A percentile compares a stretch with the other conserved stretches of the same genome.
phyloP scores from a whole-genome alignment of 179 eudicot species.

The Nepenthes alata region DNA sequence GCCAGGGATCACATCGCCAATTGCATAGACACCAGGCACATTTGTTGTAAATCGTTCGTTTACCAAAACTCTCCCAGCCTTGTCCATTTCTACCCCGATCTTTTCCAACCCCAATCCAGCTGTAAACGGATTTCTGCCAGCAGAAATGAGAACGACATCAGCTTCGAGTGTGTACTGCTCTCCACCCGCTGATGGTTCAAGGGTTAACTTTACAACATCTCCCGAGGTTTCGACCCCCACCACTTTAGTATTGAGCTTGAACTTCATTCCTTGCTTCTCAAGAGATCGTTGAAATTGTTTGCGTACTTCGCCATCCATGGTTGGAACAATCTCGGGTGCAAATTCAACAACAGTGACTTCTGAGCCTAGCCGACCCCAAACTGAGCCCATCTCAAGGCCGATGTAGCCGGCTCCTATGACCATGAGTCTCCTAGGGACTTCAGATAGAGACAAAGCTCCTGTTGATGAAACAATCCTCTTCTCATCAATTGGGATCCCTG shows the following conservation, averaged over 20 bases:
- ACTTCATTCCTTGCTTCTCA: conserved; percentile 91
- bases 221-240: conserved; percentile 60
- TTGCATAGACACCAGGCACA: conserved; percentile 64
- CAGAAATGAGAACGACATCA: conserved; percentile 85
- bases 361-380: conserved; percentile 90
- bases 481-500: conserved; percentile 82
- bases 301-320: conserved; percentile 85
- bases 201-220: conserved; percentile 45
- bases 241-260: conserved; percentile 80
- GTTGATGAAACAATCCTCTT: conserved; percentile 82
- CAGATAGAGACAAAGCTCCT: conserved; percentile 72
- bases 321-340: conserved; percentile 73
- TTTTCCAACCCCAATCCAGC: conserved; percentile 60
- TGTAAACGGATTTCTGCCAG: conserved; percentile 73
- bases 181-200: conserved; percentile 84
- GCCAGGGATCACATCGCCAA: conserved; percentile 92
- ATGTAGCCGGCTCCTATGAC: conserved; percentile 95
- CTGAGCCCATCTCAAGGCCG: conserved; percentile 96
- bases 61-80: conserved; percentile 57
- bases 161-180: conserved; percentile 71
- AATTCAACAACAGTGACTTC: conserved; percentile 90
- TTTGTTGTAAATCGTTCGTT: conserved; percentile 58
- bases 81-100: conserved; percentile 75
- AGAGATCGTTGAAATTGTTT: conserved; percentile 84
- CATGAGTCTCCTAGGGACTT: conserved; percentile 72